Percentiles rank a stretch among this genome's conserved stretches.
Evolutionary conservation across 2,329 filamentous ascomycete genomes (phyloP).

Genomic region (Neonectria hederae): DNA sequence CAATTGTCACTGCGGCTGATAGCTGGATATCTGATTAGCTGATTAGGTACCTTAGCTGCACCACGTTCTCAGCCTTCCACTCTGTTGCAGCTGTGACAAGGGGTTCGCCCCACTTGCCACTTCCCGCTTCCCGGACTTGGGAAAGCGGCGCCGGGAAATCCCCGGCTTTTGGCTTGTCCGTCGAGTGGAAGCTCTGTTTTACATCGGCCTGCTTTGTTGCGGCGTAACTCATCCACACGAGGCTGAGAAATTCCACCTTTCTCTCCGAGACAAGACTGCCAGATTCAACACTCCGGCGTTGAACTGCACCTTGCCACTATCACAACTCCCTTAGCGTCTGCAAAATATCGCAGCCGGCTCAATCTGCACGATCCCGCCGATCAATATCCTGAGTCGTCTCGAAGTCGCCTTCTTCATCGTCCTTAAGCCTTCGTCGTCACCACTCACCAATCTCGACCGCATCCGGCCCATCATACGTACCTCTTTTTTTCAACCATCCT

Average conservation of each 20-base stretch:
- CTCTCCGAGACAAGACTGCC: background rate
- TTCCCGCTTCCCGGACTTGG: background rate
- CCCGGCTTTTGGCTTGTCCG: constrained; percentile 14
- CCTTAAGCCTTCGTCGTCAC: background rate
- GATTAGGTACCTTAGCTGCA: background rate
- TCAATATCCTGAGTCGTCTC: background rate
- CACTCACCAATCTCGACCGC: background rate
- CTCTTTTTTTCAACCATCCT: background rate
- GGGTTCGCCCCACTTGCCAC: background rate
- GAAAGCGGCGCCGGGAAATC: constrained; percentile 3
- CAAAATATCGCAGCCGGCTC: no score
- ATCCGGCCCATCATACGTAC: background rate
- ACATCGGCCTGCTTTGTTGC: constrained; percentile 29
- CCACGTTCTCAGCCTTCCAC: background rate
- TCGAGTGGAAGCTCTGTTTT: constrained; percentile 26
- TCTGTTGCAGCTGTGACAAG: background rate
- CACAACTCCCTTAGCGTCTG: background rate
- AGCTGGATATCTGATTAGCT: background rate
- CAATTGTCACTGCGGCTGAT: constrained; percentile 25
- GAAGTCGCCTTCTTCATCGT: background rate
- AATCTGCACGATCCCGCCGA: background rate
- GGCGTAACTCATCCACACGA: constrained; percentile 26
- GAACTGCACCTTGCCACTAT: background rate
- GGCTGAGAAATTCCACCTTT: constrained; percentile 34
- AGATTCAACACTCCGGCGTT: constrained; percentile 14